Base-by-base conservation (phyloP, 139 green algal species). In the Coelastrella sp. region DNA sequence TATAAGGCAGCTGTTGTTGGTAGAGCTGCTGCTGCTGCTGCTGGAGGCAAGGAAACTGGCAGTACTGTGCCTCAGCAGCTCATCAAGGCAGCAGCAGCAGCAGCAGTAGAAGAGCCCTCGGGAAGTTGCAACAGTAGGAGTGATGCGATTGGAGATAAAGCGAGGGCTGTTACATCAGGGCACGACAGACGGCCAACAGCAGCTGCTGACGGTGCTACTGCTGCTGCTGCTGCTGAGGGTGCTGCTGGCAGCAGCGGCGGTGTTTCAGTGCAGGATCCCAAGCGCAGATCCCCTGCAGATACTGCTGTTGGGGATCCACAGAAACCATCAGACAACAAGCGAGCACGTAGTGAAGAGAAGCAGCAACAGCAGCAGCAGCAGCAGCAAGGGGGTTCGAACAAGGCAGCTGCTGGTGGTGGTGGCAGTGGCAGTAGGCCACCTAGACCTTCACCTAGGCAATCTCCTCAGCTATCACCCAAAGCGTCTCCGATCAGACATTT, bases 41-140 rank as follows among this genome's bases (percentile, higher is more conserved):
- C 45, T 57, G 45, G 45, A 13, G 45, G 11, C 11, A 53, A 51
- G 37, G 50, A 32, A 5, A 41, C 50, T 35, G 74, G 19, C 69
- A 51, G 50, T 71, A 34, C 2, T 71, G 2, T 2, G 11, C 21
- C 37, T 4, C 38, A 37, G 37, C 68, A 30, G 7, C 68, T 34
- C 13, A 41, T 51, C 34, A 69, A 62, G 51, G 62, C 37, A 37
- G 30, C 23, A 69, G 59, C 57, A 63, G 59, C 76, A 73, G 30
- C 73, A 66, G 77, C 77, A 84, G 77, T 59, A 43, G 21, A 40
- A 41, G 77, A 81, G 50, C 73, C 73, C 3, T 81, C 73, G 23
- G 73, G 77, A 23, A 84, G 73, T 37, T 81, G 77, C 59, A 84
- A 72, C 77, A 84, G 77, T 59, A 84, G 77, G 2, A 84, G 77